Percentiles rank a stretch among this genome's conserved stretches.
phyloP scores from a whole-genome alignment of 2,329 filamentous ascomycete genomes.

The Chaetomium globosum region DNA sequence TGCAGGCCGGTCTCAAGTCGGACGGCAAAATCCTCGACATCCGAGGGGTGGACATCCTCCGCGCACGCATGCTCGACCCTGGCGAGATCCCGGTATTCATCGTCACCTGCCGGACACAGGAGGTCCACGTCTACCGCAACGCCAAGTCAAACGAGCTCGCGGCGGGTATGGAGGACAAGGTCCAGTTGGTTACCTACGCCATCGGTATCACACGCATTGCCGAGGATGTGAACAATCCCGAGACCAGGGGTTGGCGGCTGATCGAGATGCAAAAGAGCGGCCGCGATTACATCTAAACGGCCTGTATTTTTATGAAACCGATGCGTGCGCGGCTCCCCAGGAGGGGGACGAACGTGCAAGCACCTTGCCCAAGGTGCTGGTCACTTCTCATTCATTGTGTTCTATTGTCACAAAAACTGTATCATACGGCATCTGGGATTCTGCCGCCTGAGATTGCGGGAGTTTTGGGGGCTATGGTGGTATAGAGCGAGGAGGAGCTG shows the following conservation, averaged over 20 bases:
- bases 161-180: slow-evolving; percentile 97
- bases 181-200: slow-evolving; percentile 96
- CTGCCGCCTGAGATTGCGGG: slow-evolving; percentile 26
- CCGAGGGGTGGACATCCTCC: slow-evolving; percentile 84
- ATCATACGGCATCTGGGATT: slow-evolving; percentile 34
- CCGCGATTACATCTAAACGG: slow-evolving; percentile 71
- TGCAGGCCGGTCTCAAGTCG: slow-evolving; percentile 86
- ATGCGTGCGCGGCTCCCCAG: slow-evolving; percentile 10
- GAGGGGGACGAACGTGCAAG: background rate
- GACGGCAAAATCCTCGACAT: slow-evolving; percentile 96
- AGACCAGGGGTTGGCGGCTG: slow-evolving; percentile 94
- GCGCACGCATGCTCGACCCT: slow-evolving; percentile 78
- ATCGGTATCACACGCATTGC: slow-evolving; percentile 93
- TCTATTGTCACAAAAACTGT: slow-evolving; percentile 32
- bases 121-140: slow-evolving; percentile 96
- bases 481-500: slow-evolving; percentile 32
- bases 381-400: slow-evolving; percentile 24
- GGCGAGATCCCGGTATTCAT: slow-evolving; percentile 95
- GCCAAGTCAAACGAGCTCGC: slow-evolving; percentile 86
- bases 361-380: slow-evolving; percentile 7
- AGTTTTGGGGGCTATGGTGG: slow-evolving; percentile 26
- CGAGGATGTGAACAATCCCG: slow-evolving; percentile 94
- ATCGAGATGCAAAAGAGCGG: slow-evolving; percentile 99
- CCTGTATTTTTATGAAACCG: slow-evolving; percentile 16
- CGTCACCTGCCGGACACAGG: slow-evolving; percentile 92